Evolutionary conservation across 176 grass and related monocot genomes (phyloP).

Genomic region (Guadua angustifolia): DNA sequence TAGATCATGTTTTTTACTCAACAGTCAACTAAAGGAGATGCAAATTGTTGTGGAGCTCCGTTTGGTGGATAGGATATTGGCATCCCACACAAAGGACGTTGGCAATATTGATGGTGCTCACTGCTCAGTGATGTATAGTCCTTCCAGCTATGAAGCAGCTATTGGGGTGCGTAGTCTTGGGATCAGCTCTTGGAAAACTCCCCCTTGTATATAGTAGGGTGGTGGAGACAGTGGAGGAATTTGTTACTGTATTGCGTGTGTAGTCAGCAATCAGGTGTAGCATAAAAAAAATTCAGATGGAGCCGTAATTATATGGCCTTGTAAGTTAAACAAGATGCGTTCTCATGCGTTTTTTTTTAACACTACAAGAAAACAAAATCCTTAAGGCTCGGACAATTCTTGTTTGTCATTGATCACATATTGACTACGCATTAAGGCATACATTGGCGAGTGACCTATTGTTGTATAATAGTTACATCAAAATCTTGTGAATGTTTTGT

Average conservation of each 20-base stretch:
- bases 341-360: neutral
- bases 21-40: neutral
- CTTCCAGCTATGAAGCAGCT: neutral
- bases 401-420: neutral
- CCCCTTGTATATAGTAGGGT: constrained; percentile 49
- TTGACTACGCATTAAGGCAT: neutral
- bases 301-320: constrained; percentile 17
- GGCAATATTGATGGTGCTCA: neutral
- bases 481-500: too few species aligned
- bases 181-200: neutral
- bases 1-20: neutral
- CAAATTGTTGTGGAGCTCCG: constrained; percentile 2
- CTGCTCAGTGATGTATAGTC: neutral
- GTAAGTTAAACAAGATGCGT: constrained; percentile 45
- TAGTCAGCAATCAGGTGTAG: constrained; percentile 25
- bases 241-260: constrained; percentile 28
- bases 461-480: too few species aligned
- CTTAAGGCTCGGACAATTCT: neutral
- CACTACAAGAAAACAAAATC: neutral
- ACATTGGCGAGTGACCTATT: neutral
- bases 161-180: neutral
- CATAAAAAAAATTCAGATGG: neutral
- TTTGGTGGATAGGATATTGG: constrained; percentile 8
- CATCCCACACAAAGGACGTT: neutral
- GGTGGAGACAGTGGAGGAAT: neutral